Conservation (phyloP, 2,329 filamentous ascomycete species). For the Colletotrichum magnum region DNA sequence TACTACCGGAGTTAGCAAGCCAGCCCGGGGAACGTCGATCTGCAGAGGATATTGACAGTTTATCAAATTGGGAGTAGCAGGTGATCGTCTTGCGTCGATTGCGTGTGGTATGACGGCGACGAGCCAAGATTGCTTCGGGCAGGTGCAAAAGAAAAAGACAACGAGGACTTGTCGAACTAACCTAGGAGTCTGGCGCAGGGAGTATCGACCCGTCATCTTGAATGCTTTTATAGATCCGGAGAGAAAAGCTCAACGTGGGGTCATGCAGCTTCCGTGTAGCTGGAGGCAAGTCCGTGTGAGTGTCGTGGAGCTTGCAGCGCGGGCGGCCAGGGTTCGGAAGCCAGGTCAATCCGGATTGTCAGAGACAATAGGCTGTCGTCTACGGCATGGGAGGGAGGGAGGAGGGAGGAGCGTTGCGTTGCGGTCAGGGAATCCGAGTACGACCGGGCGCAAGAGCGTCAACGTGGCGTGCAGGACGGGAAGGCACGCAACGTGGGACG, state of each 20-base stretch:
- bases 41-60: conserved; percentile 14
- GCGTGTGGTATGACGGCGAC: not conserved
- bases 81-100: conserved; percentile 12
- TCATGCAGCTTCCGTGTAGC: conserved; percentile 41
- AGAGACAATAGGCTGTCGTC: conserved; percentile 12
- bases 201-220: conserved; percentile 56
- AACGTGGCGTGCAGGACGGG: conserved; percentile 29
- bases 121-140: conserved; percentile 25
- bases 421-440: conserved; percentile 35
- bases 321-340: conserved; percentile 22
- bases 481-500: conserved; percentile 11
- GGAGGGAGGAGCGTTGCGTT: conserved; percentile 5
- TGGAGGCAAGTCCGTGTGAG: conserved; percentile 26
- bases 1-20: conserved; percentile 46
- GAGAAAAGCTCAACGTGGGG: conserved; percentile 29
- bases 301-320: conserved; percentile 22
- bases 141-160: conserved; percentile 3
- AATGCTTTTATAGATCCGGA: conserved; percentile 27
- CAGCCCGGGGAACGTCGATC: too few relatives aligned
- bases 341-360: conserved; percentile 7
- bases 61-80: not conserved
- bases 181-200: conserved; percentile 55
- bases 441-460: conserved; percentile 31
- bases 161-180: conserved; percentile 42
- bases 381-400: conserved; percentile 19